phyloP scores from a whole-genome alignment of 371 early-diverging fungal genomes.

The Mortierella sp. region DNA sequence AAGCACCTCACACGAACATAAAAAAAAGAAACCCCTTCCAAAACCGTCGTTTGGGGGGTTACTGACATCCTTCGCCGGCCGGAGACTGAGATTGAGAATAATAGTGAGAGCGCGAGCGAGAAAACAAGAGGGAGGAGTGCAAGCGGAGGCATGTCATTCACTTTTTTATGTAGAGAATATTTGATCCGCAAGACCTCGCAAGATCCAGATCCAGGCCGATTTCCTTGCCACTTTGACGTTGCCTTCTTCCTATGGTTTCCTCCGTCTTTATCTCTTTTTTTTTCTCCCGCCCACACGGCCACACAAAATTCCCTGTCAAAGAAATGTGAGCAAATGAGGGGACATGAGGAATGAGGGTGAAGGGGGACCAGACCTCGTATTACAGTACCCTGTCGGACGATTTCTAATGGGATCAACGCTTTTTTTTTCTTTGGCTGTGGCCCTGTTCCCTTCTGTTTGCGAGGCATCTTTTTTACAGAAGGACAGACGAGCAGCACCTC shows the following conservation, averaged over 20 bases:
- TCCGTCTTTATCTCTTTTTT: background rate
- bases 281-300: background rate
- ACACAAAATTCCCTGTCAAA: background rate
- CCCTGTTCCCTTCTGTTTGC: background rate
- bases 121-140: background rate
- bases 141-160: background rate
- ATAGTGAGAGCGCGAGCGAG: background rate
- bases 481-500: background rate
- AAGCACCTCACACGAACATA: background rate
- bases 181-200: background rate
- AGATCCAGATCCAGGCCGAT: background rate
- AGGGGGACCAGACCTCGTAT: slow-evolving; percentile 3
- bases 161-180: background rate
- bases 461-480: too few species aligned
- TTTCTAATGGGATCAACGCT: background rate
- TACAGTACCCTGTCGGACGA: background rate
- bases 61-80: background rate
- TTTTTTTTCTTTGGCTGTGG: background rate
- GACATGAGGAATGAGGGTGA: background rate
- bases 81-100: background rate
- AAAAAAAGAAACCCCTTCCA: too few species aligned
- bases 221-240: background rate
- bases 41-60: too few species aligned
- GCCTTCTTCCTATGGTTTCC: background rate
- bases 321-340: background rate